Conservation (phyloP, 176 grass and related monocot genomes). For the Zoysia japonica region DNA sequence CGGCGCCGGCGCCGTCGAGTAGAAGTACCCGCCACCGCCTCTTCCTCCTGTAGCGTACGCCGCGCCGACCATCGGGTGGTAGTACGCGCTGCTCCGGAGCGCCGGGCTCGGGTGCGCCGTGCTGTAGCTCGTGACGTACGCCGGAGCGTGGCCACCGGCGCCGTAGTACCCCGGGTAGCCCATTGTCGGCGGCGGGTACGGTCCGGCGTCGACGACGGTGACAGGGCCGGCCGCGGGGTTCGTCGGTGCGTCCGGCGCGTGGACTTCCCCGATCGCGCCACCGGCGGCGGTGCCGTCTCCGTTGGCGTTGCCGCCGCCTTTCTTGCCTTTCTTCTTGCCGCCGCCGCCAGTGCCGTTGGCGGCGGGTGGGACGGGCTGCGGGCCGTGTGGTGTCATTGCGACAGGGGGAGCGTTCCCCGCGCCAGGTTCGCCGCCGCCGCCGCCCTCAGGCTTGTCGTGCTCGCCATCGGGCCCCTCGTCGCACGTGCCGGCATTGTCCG, state of each 20-base stretch:
- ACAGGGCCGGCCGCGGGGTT: conserved; percentile 13
- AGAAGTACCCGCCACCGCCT: conserved; percentile 51
- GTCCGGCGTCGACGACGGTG: conserved; percentile 1
- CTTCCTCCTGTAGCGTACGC: conserved; percentile 32
- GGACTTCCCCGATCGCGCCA: conserved; percentile 19
- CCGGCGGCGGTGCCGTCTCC: conserved; percentile 24
- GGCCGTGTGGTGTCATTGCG: conserved; percentile 41
- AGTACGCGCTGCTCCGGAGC: conserved; percentile 62
- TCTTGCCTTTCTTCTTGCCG: conserved; percentile 74
- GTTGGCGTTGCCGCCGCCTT: conserved; percentile 29
- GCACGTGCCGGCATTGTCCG: conserved; percentile 23
- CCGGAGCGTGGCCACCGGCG: conserved; percentile 26
- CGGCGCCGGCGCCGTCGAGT: conserved; percentile 57
- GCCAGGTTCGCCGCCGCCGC: conserved; percentile 16
- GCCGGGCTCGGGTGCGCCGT: conserved; percentile 58
- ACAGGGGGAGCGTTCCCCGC: not conserved
- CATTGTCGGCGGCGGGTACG: conserved; percentile 17
- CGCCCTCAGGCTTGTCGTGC: conserved; percentile 39
- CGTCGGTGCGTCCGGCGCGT: conserved; percentile 13
- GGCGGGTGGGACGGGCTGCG: conserved; percentile 20
- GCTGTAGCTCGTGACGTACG: conserved; percentile 85
- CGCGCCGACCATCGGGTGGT: conserved; percentile 47
- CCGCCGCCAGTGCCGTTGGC: conserved; percentile 2
- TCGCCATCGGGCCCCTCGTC: conserved; percentile 51
- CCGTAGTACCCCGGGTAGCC: conserved; percentile 47